Conservation (phyloP, 768 basidiomycete species). For the Daedalea quercina region DNA sequence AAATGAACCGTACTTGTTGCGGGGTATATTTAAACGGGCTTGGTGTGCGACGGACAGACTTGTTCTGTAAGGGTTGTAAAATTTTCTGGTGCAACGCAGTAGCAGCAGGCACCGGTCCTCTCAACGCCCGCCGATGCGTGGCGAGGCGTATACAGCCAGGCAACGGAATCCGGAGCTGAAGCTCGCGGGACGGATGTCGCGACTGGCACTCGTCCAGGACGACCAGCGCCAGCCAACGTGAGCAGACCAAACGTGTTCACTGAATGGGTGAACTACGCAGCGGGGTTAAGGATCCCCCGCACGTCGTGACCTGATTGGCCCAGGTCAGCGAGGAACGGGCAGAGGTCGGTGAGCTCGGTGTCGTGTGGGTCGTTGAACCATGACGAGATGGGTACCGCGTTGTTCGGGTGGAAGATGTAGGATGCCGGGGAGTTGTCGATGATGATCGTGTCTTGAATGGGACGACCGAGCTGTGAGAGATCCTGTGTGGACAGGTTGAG, state of each 20-base stretch:
- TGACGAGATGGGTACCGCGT: slow-evolving; percentile 96
- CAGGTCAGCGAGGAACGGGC: slow-evolving; percentile 90
- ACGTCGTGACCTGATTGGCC: slow-evolving; percentile 64
- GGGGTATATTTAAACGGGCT: background rate
- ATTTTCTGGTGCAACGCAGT: background rate
- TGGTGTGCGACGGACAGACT: background rate
- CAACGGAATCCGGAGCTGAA: background rate
- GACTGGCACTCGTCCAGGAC: background rate
- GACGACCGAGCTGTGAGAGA: slow-evolving; percentile 91
- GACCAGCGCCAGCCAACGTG: background rate
- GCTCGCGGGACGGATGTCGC: background rate
- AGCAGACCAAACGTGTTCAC: background rate
- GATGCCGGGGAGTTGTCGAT: slow-evolving; percentile 98
- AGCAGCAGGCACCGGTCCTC: background rate
- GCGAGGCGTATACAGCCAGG: background rate
- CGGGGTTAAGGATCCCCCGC: slow-evolving; percentile 37
- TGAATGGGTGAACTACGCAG: slow-evolving; percentile 6
- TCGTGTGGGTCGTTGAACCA: slow-evolving; percentile 99
- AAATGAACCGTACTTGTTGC: background rate
- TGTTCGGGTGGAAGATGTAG: slow-evolving; percentile 99
- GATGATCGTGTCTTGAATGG: slow-evolving; percentile 91
- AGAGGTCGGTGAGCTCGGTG: slow-evolving; percentile 91
- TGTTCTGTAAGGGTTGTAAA: background rate
- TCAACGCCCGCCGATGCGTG: too few species aligned
- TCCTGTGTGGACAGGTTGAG: slow-evolving; percentile 47